Conservation (phyloP, 257 asterid genomes). For the Anisodus tanguticus region DNA sequence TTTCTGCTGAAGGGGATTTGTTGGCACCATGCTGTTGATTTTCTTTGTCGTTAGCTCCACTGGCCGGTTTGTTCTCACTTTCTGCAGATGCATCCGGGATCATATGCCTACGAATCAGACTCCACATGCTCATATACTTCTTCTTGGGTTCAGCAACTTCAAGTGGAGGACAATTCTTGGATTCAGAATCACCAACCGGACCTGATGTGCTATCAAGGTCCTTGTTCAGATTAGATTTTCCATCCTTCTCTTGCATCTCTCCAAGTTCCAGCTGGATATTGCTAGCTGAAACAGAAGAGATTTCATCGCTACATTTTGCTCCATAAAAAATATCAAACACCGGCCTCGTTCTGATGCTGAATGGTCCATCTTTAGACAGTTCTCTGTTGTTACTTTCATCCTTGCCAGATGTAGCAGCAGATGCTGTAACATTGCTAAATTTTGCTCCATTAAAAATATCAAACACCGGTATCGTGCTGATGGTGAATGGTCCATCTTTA, state of each 20-base stretch:
- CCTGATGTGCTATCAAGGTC: conserved; percentile 29
- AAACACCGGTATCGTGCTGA: conserved; percentile 23
- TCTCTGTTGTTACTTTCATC: background rate
- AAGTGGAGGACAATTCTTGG: conserved; percentile 10
- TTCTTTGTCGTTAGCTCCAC: conserved; percentile 29
- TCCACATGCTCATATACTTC: conserved; percentile 50
- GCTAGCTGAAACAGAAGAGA: conserved; percentile 39
- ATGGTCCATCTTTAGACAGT: conserved; percentile 33
- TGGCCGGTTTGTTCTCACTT: conserved; percentile 26
- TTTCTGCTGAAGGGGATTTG: conserved; percentile 32
- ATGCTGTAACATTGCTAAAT: background rate
- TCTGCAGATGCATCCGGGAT: conserved; percentile 37
- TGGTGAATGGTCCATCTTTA: conserved; percentile 34
- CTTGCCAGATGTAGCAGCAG: background rate
- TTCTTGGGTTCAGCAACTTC: conserved; percentile 31
- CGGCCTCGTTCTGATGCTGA: conserved; percentile 14
- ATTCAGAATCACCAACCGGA: conserved; percentile 37
- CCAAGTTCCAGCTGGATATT: conserved; percentile 31
- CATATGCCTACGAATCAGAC: conserved; percentile 48
- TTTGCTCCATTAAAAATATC: conserved; percentile 36
- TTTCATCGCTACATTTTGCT: conserved; percentile 32
- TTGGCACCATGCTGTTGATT: conserved; percentile 37
- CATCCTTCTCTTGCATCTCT: conserved; percentile 28
- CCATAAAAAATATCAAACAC: conserved; percentile 39
- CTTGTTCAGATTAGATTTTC: conserved; percentile 35